Percentiles rank a stretch among this genome's conserved stretches.
Evolutionary conservation across 805 yeast genomes (phyloP).

Genomic region (Saitoella complicata): DNA sequence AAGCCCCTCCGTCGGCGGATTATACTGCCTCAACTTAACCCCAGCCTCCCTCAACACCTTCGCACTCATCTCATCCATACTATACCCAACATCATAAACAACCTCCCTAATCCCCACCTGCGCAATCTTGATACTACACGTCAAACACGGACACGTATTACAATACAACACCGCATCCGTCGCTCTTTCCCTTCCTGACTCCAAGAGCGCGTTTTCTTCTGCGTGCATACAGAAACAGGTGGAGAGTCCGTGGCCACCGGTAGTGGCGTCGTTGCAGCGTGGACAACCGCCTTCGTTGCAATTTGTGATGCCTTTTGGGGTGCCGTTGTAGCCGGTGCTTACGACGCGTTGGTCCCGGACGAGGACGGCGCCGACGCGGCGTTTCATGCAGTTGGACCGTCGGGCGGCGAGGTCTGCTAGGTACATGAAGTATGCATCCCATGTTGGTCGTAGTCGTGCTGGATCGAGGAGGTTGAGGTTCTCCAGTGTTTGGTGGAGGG

Average conservation of each 20-base stretch:
- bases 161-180: constrained; percentile 50
- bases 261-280: constrained; percentile 45
- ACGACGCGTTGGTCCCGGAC: constrained; percentile 73
- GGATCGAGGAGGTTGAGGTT: constrained; percentile 32
- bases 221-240: constrained; percentile 94
- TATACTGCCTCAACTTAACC: constrained; percentile 48
- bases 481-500: constrained; percentile 26
- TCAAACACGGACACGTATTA: constrained; percentile 90
- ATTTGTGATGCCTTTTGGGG: constrained; percentile 73
- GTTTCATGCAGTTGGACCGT: constrained; percentile 90
- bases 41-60: constrained; percentile 60
- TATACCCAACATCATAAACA: constrained; percentile 79
- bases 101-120: constrained; percentile 86
- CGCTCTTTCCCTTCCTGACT: constrained; percentile 82
- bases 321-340: constrained; percentile 96
- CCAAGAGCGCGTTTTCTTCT: constrained; percentile 88
- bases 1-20: constrained; percentile 22
- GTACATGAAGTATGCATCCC: constrained; percentile 95
- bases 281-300: constrained; percentile 95
- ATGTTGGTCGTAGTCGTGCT: constrained; percentile 64
- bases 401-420: constrained; percentile 85
- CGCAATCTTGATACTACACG: constrained; percentile 88
- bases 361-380: constrained; percentile 92
- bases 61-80: constrained; percentile 74
- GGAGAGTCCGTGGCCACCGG: constrained; percentile 53